Percentiles rank a stretch among this genome's conserved stretches.
phyloP scores from a whole-genome alignment of 306 rosid genomes.

The Pyrus pyrifolia region DNA sequence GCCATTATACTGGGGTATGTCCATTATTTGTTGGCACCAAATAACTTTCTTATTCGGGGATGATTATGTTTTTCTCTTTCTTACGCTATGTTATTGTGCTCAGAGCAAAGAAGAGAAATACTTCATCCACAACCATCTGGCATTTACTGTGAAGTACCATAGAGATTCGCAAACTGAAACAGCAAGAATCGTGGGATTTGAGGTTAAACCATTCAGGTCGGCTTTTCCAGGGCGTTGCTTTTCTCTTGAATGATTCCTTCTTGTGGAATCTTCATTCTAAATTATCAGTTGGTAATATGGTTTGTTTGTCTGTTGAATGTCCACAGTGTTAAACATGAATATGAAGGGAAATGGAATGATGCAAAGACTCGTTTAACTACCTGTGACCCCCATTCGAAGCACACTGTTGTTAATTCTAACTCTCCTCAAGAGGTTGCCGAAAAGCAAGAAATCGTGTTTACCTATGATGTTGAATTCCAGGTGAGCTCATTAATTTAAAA shows the following conservation, averaged over 20 bases:
- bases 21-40: constrained; percentile 13
- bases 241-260: neutral
- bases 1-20: constrained; percentile 69
- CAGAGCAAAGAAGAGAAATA: constrained; percentile 83
- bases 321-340: constrained; percentile 80
- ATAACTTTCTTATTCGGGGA: neutral
- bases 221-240: constrained; percentile 2
- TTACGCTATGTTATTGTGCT: constrained; percentile 18
- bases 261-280: neutral
- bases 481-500: constrained; percentile 29
- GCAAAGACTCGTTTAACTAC: constrained; percentile 66
- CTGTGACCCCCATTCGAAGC: constrained; percentile 91
- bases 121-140: constrained; percentile 88
- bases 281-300: constrained; percentile 15
- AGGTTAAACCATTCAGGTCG: constrained; percentile 87
- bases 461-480: constrained; percentile 92
- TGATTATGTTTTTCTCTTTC: constrained; percentile 14
- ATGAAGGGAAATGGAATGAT: constrained; percentile 74
- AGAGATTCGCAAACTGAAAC: constrained; percentile 64
- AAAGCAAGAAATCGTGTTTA: constrained; percentile 74
- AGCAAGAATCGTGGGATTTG: constrained; percentile 95
- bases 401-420: constrained; percentile 68
- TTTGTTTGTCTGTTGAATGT: constrained; percentile 16
- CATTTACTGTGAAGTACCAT: constrained; percentile 84
- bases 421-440: constrained; percentile 94